Evolutionary conservation across 805 yeast species (phyloP).

Genomic region (Kazachstania viticola): DNA sequence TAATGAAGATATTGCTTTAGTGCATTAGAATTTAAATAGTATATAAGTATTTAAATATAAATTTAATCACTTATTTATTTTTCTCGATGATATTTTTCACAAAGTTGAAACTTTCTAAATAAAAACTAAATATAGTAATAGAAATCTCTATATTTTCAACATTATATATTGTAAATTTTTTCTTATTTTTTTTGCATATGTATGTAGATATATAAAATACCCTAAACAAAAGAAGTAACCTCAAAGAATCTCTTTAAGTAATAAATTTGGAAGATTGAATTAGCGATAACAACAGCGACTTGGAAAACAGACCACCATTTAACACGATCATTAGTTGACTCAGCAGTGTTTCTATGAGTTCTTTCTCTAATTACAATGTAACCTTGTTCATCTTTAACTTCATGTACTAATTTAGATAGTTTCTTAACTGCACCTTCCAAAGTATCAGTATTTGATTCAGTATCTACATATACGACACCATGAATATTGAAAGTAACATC

Average conservation of each 20-base stretch:
- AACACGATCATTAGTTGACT: constrained; percentile 90
- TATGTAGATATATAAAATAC: no score
- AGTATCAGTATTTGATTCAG: constrained; percentile 62
- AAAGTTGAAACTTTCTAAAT: no score
- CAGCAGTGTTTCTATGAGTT: constrained; percentile 97
- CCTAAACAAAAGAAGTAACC: constrained; percentile 81
- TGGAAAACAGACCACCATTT: constrained; percentile 97
- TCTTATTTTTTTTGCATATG: no score
- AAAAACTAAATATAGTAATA: no score
- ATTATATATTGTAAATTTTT: no score
- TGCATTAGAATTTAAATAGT: no score
- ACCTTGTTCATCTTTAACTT: constrained; percentile 81
- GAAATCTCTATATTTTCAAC: no score
- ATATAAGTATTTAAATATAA: no score
- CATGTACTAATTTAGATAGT: constrained; percentile 64
- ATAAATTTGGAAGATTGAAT: constrained; percentile 86
- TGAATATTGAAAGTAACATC: constrained; percentile 94
- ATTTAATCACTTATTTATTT: no score
- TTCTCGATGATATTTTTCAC: no score
- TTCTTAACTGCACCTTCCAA: constrained; percentile 75
- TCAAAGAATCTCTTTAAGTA: constrained; percentile 92
- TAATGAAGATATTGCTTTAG: no score
- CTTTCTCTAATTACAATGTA: constrained; percentile 93
- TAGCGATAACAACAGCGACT: constrained; percentile 69
- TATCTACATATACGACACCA: constrained; percentile 80